Evolutionary conservation across 1,284 basidiomycete species (phyloP).

Genomic region (Tilletia indica): DNA sequence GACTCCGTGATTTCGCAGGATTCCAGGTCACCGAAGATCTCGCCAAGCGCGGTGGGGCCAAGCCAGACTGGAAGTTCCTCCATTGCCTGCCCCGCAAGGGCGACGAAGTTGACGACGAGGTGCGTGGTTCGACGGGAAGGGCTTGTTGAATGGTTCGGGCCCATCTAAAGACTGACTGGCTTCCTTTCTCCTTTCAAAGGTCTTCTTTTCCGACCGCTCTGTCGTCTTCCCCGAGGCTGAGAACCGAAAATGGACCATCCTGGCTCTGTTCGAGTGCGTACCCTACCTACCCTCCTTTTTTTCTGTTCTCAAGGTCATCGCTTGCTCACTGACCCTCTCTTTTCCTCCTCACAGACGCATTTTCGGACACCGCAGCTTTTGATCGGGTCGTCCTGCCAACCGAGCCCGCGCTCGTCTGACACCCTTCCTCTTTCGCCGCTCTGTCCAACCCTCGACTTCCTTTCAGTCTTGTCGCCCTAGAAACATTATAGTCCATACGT

Average conservation of each 20-base stretch:
- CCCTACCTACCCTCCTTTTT: background rate
- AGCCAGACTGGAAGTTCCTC: conserved; percentile 88
- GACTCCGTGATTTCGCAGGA: conserved; percentile 80
- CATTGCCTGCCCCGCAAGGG: conserved; percentile 91
- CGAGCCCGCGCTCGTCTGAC: too few species aligned
- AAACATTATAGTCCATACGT: too few species aligned
- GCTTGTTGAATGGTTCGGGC: background rate
- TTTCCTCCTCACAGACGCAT: conserved; percentile 30
- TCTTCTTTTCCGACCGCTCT: conserved; percentile 52
- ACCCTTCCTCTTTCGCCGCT: too few species aligned
- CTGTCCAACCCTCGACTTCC: too few species aligned
- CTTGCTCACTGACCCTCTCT: background rate
- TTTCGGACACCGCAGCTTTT: conserved; percentile 34
- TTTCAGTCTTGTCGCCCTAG: too few species aligned
- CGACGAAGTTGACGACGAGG: conserved; percentile 67
- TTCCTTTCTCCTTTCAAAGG: conserved; percentile 20
- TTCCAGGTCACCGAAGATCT: conserved; percentile 85
- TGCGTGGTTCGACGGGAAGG: background rate
- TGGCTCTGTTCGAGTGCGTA: conserved; percentile 49
- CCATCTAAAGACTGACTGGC: background rate
- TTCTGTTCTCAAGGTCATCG: background rate
- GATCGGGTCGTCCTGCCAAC: too few species aligned
- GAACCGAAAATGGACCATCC: conserved; percentile 56
- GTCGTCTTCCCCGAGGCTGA: conserved; percentile 56
- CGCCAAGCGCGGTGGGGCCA: conserved; percentile 68